A percentile compares a stretch with the other conserved stretches of the same genome.
Conservation (phyloP, 768 basidiomycete genomes). For the Coprinellus micaceus region DNA sequence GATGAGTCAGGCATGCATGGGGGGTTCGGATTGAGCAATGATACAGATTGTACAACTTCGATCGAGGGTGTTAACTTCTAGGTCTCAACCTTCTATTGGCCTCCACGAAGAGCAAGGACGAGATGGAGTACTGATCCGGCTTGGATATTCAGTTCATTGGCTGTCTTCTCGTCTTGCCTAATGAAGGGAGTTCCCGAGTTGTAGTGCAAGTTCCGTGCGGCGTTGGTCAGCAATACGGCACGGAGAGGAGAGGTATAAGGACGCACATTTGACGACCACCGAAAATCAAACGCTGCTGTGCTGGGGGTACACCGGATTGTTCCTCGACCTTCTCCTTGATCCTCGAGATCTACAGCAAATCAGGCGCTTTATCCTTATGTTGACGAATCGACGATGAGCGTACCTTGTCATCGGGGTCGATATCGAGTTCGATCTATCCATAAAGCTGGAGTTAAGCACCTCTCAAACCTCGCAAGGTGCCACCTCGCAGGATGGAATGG, state of each 20-base stretch:
- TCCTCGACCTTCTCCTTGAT: constrained; percentile 99
- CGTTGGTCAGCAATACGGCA: background rate
- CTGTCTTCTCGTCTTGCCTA: constrained; percentile 93
- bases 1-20: no score
- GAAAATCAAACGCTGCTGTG: constrained; percentile 92
- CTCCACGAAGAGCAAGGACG: constrained; percentile 93
- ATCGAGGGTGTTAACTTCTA: background rate
- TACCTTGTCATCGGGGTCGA: constrained; percentile 86
- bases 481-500: constrained; percentile 6
- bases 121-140: constrained; percentile 90
- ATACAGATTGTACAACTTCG: background rate
- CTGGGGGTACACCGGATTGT: constrained; percentile 96
- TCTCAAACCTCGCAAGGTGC: constrained; percentile 4
- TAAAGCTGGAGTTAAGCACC: background rate
- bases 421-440: constrained; percentile 87
- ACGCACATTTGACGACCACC: constrained; percentile 89
- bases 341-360: constrained; percentile 63
- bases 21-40: background rate
- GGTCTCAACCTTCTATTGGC: constrained; percentile 45
- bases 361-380: background rate
- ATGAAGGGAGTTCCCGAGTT: constrained; percentile 7
- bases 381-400: constrained; percentile 16
- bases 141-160: constrained; percentile 75
- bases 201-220: background rate
- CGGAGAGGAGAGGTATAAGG: background rate